phyloP scores from a whole-genome alignment of 768 basidiomycete genomes.

The Suillus subalutaceus region DNA sequence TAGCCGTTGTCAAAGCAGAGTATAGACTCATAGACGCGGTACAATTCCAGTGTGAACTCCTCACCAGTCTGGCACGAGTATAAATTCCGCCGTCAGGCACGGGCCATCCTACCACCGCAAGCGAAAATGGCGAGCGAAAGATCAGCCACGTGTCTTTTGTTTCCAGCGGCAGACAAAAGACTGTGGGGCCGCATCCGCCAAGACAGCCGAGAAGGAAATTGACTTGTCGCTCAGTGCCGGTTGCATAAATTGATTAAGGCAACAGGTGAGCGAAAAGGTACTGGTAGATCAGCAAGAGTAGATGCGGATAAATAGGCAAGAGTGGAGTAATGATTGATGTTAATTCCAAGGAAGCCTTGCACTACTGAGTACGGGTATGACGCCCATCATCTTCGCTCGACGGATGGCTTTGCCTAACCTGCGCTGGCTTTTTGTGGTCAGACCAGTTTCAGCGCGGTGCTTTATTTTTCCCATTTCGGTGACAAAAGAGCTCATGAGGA shows the following conservation, averaged over 20 bases:
- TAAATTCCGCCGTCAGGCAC: not conserved
- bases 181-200: not conserved
- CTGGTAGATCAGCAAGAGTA: not conserved
- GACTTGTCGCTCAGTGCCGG: not conserved
- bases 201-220: not conserved
- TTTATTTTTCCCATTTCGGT: conserved; percentile 83
- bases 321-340: not conserved
- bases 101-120: not conserved
- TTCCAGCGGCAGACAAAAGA: not conserved
- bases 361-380: conserved; percentile 58
- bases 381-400: conserved; percentile 89
- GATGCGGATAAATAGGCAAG: not conserved
- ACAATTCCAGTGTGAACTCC: not conserved
- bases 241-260: not conserved
- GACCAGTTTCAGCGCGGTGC: conserved; percentile 63
- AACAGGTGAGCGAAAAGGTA: not conserved
- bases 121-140: not conserved
- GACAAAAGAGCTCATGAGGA: conserved; percentile 59
- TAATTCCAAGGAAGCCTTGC: conserved; percentile 23
- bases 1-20: not conserved
- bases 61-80: not conserved
- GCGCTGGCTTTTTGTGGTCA: conserved; percentile 82
- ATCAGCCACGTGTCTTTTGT: not conserved
- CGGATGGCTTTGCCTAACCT: conserved; percentile 82
- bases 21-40: not conserved